Evolutionary conservation across 2,329 filamentous ascomycete genomes (phyloP).

Genomic region (Cryphonectria parasitica): DNA sequence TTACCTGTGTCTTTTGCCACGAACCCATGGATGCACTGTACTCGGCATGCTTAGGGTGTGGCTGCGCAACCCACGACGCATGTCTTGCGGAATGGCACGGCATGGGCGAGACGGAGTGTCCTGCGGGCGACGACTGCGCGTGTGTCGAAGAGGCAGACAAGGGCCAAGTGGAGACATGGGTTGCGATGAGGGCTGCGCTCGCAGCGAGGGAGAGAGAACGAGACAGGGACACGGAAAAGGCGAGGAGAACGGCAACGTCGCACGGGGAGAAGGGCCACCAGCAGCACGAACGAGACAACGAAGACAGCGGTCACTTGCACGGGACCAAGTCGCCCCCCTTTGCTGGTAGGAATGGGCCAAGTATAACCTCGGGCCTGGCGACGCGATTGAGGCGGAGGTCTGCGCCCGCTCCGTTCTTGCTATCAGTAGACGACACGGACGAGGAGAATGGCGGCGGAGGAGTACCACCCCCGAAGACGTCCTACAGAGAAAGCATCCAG

Average conservation of each 20-base stretch:
- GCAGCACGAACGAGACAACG: slow-evolving; percentile 6
- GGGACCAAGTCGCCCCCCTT: slow-evolving; percentile 20
- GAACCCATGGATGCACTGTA: slow-evolving; percentile 65
- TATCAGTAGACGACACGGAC: slow-evolving; percentile 31
- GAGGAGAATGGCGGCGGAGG: slow-evolving; percentile 34
- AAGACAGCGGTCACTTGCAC: slow-evolving; percentile 29
- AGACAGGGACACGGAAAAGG: slow-evolving; percentile 39
- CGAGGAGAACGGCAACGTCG: slow-evolving; percentile 10
- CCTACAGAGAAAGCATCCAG: slow-evolving; percentile 13
- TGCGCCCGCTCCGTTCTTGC: slow-evolving; percentile 34
- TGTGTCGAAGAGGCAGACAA: slow-evolving; percentile 61
- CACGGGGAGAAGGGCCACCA: slow-evolving; percentile 23
- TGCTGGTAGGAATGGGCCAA: slow-evolving; percentile 27
- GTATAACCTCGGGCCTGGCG: slow-evolving; percentile 21
- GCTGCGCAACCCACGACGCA: slow-evolving; percentile 62
- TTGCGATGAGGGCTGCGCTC: slow-evolving; percentile 54
- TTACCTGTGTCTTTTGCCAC: slow-evolving; percentile 65
- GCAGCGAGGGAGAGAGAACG: slow-evolving; percentile 38
- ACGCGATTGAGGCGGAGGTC: slow-evolving; percentile 34
- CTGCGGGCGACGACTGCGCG: slow-evolving; percentile 67
- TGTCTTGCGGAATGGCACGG: slow-evolving; percentile 65
- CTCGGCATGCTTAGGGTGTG: slow-evolving; percentile 64
- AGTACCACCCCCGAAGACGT: not conserved
- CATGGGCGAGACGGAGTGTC: slow-evolving; percentile 59
- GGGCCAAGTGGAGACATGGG: slow-evolving; percentile 65